Conservation (phyloP, 169 alveolate genomes). For the Plasmodium chabaudi region DNA sequence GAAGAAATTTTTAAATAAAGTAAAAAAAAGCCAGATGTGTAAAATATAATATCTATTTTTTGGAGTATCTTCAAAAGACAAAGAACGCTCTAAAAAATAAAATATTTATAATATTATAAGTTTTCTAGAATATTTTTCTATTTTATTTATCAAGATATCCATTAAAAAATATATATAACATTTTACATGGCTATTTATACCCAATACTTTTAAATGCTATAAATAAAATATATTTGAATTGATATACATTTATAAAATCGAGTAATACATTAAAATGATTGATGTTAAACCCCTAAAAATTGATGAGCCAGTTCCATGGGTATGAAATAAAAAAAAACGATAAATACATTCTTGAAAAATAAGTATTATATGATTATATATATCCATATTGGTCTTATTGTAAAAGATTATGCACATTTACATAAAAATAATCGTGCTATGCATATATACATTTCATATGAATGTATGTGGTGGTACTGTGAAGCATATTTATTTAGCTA, state of each 20-base stretch:
- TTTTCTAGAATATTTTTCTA: background rate
- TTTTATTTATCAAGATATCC: background rate
- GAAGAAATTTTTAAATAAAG: too few species aligned
- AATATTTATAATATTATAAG: background rate
- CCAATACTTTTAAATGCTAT: background rate
- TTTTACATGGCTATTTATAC: background rate
- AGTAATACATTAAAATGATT: slow-evolving; percentile 27
- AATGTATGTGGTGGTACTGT: too few species aligned
- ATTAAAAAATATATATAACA: too few species aligned
- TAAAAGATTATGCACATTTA: background rate
- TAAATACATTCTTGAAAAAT: slow-evolving; percentile 1
- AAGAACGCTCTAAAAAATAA: background rate
- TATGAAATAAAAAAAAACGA: slow-evolving; percentile 8
- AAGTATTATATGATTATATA: background rate
- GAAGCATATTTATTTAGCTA: background rate
- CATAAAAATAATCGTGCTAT: background rate
- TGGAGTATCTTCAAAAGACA: slow-evolving; percentile 6
- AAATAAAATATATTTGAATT: background rate
- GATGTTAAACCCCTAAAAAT: slow-evolving; percentile 32
- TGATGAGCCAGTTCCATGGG: slow-evolving; percentile 73
- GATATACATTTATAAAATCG: too few species aligned
- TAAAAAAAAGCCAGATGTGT: too few species aligned
- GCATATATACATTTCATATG: too few species aligned
- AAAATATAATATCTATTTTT: too few species aligned
- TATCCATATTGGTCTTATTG: background rate